Base-by-base conservation (phyloP, 2,329 filamentous ascomycete genomes). In the Endoconidiophora laricicola region DNA sequence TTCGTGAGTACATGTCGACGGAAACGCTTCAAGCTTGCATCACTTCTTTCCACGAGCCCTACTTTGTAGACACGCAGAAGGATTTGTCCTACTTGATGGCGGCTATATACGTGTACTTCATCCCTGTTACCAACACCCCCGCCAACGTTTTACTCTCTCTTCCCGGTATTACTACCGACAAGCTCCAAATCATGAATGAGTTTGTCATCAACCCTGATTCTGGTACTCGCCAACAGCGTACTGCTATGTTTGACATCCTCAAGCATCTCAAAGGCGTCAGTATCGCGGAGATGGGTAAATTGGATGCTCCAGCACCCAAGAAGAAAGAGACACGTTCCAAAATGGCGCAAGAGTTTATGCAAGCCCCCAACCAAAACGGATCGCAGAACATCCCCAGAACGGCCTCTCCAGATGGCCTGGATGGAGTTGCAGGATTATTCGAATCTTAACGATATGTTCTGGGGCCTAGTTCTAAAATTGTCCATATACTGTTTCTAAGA, bases 61-160 rank as follows among this genome's bases (percentile, higher is more conserved):
- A 96, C 64, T 98, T 96, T 64, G 88, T 95, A 33, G 91, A 98
- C 57, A 77, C 93, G 55, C 91, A 98, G 60, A 90, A 88, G 61
- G 88, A 98, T 47, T 73, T 98, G 20, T 90, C 87, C 0, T 76
- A 80, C 20, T 71, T 96, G 37, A 94, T 98, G 54, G 88, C 88
- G 0, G 76, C 81, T 3, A 91, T 96, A 54, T 72, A 94, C 58
- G 74, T 82, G 6, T 75, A 83, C 54, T 94, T 94, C 61, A 76
- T 78, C 10, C 69, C 76, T 0, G 64, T 76, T 29, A 88, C 82
- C 6, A 60, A 70, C 5, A 91, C 83, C 0, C 86, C 88, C 0
- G 72, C 79, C 18, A 69, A 79, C 4, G 75, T 96, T 38, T 72
- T 98, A n/a, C 68, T 87, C 3, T 83, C 76, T 18, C 67, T 98